Evolutionary conservation across 768 basidiomycete genomes (phyloP), one percentile per base, ranked within the genome.

Genomic region (Mrakia frigida): DNA sequence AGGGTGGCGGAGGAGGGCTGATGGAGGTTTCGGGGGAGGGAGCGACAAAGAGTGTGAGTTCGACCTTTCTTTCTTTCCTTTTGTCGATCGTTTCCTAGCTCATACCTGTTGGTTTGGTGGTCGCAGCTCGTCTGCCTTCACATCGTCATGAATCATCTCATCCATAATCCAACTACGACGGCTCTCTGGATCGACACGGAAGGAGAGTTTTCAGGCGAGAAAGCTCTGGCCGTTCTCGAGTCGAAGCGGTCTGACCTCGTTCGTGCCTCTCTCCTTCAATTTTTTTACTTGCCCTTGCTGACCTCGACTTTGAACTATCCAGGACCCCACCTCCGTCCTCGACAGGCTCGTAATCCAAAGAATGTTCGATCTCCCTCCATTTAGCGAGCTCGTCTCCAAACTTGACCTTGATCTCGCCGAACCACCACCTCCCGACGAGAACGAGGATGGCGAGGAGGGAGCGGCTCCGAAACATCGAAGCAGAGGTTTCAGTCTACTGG

Each of bases 121-220:
- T 5, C 3, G 35, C 18, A 68, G 65, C 65, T 68, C 35, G 39
- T 68, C 35, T 35, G 35, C 9, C 65, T 68, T 2, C 65, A 68
- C 25, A 25, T 39, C 1, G 65, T 68, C 23, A 39, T 68, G 18
- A 39, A 41, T 10, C 65, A 68, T n/a, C 37, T 68, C 35, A 37
- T 68, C 10, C 35, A 68, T 1, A 68, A 68, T 13, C 18, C 33
- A 6, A 41, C 35, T 2, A 68, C 25, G 6, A 68, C 18, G 11
- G 65, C 35, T 7, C 65, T 68, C 37, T 68, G 65, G 65, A 41
- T 68, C 37, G 65, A 68, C 37, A 68, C 65, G 65, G 35, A 68
- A 23, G 65, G 65, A 68, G 65, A 68, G 14, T 68, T 68, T 7
- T 25, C 25, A 1, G 65, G 35, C 2, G 65, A 68, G 35, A 35